A percentile compares a stretch with the other conserved stretches of the same genome.
phyloP scores from a whole-genome alignment of 1,284 basidiomycete species.

The Peniophora sp. region DNA sequence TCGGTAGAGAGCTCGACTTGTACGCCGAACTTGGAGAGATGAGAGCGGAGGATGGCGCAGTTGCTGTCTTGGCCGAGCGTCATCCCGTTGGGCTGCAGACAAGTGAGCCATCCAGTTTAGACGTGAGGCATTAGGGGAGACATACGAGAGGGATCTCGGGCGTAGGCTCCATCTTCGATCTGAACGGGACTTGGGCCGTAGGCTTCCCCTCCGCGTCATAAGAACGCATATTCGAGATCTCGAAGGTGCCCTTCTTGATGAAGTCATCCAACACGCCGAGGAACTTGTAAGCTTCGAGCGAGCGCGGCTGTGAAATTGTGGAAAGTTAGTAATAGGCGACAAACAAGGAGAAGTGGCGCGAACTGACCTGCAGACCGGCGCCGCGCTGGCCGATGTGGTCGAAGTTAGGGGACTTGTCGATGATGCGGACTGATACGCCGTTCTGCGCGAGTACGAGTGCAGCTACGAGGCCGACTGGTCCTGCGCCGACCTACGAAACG shows the following conservation, averaged over 20 bases:
- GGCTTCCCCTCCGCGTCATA: background rate
- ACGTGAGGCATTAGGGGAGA: too few relatives aligned
- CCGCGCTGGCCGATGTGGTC: background rate
- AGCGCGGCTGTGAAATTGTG: background rate
- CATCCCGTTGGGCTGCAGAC: background rate
- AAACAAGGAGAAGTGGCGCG: background rate
- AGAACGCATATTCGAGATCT: constrained; percentile 1
- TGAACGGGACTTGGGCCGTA: background rate
- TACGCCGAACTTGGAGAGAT: background rate
- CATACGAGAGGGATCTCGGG: background rate
- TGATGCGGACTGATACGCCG: constrained; percentile 10
- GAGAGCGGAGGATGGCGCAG: background rate
- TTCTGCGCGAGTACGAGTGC: constrained; percentile 7
- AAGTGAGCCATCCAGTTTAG: background rate
- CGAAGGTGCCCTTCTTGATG: background rate
- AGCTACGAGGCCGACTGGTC: constrained; percentile 8
- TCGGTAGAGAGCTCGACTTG: background rate
- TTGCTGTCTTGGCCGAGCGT: background rate
- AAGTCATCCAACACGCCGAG: constrained; percentile 8
- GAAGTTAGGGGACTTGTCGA: constrained; percentile 6
- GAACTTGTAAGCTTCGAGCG: background rate
- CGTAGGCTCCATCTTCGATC: background rate
- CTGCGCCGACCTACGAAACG: constrained; percentile 9
- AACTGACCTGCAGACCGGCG: background rate
- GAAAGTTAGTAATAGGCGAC: background rate